Conservation (phyloP, 202 grass and related monocot genomes). For the Brachypodium distachyon region DNA sequence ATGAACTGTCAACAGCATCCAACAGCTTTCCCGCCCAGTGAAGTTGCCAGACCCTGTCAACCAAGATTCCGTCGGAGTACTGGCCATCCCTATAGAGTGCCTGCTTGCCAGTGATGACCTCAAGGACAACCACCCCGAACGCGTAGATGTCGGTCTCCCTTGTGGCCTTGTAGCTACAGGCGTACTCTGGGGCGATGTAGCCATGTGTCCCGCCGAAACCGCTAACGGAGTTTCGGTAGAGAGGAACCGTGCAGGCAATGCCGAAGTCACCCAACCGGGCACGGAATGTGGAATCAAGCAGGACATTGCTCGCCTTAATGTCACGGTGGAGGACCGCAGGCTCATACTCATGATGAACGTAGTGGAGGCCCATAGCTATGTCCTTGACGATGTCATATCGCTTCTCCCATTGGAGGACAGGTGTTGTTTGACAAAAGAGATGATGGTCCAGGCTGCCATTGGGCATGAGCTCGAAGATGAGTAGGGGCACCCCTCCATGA, state of each 20-base stretch:
- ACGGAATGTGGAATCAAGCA: slow-evolving; percentile 32
- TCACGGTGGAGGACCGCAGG: slow-evolving; percentile 46
- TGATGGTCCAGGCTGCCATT: slow-evolving; percentile 46
- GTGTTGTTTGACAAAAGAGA: not conserved
- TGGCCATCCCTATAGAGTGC: not conserved
- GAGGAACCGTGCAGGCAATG: slow-evolving; percentile 13
- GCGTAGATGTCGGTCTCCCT: not conserved
- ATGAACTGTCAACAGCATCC: not conserved
- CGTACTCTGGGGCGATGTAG: not conserved
- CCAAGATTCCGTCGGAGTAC: not conserved
- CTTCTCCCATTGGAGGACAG: not conserved
- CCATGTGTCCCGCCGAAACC: not conserved
- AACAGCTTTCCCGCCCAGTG: not conserved
- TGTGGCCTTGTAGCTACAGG: not conserved
- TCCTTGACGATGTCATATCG: not conserved
- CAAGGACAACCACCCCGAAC: not conserved
- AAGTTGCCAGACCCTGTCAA: not conserved
- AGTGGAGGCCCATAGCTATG: slow-evolving; percentile 20
- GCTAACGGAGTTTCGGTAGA: not conserved
- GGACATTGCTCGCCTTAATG: slow-evolving; percentile 42
- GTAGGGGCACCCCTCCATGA: slow-evolving; percentile 33
- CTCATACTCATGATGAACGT: slow-evolving; percentile 47
- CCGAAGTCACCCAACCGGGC: slow-evolving; percentile 48
- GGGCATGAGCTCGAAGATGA: slow-evolving; percentile 60
- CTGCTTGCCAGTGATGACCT: not conserved